phyloP scores from a whole-genome alignment of 2,329 filamentous ascomycete species.

The Gaeumannomyces tritici region DNA sequence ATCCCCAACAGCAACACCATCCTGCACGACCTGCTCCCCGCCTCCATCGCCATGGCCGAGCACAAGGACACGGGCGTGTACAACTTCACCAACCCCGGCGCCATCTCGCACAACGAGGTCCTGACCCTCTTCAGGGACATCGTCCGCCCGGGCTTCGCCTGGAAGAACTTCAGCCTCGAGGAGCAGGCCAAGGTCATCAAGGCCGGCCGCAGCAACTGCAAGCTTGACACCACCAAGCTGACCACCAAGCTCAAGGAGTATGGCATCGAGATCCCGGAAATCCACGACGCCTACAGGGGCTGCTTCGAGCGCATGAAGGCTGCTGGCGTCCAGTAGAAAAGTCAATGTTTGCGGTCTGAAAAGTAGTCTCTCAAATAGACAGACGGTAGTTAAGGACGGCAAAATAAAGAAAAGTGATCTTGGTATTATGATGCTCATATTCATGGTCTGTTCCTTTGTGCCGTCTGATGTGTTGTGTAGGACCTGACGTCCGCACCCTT shows the following conservation, averaged over 20 bases:
- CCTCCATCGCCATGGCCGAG: constrained; percentile 49
- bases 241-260: constrained; percentile 50
- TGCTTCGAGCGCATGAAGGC: constrained; percentile 58
- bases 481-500: too few species aligned
- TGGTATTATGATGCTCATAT: not conserved
- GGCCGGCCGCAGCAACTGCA: constrained; percentile 57
- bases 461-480: too few species aligned
- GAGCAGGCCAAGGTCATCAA: constrained; percentile 60
- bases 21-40: constrained; percentile 53
- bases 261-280: constrained; percentile 46
- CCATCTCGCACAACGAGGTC: constrained; percentile 64
- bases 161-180: constrained; percentile 57
- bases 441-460: too few species aligned
- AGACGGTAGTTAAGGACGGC: not conserved
- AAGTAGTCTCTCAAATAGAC: not conserved
- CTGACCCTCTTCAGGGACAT: constrained; percentile 53
- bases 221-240: constrained; percentile 53
- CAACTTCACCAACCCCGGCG: constrained; percentile 63
- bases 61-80: constrained; percentile 53
- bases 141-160: constrained; percentile 48
- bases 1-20: constrained; percentile 62
- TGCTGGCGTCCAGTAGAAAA: constrained; percentile 35
- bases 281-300: constrained; percentile 49
- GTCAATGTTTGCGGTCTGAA: not conserved
- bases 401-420: not conserved